Evolutionary conservation across 495 filamentous ascomycete species (phyloP).

Genomic region (Podospora pseudopauciseta): DNA sequence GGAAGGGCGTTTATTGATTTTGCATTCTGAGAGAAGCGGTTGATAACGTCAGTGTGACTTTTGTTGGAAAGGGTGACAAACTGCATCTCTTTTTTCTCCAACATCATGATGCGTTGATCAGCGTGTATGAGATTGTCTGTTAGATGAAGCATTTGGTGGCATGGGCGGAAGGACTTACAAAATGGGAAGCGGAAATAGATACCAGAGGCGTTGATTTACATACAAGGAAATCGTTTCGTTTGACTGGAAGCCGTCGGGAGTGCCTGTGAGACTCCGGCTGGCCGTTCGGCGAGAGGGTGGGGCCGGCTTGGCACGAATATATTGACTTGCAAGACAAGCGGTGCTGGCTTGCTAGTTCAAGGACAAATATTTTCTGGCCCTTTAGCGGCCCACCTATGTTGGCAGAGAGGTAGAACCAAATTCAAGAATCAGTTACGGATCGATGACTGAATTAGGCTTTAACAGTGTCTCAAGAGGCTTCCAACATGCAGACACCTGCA

Average conservation of each 20-base stretch:
- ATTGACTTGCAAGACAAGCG: no score
- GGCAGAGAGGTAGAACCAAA: neutral
- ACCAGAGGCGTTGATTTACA: neutral
- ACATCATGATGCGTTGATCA: neutral
- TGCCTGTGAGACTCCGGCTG: no score
- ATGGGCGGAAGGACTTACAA: neutral
- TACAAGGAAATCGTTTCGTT: neutral
- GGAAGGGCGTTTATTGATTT: neutral
- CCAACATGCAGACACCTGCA: neutral
- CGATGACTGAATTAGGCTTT: neutral
- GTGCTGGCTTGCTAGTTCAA: no score
- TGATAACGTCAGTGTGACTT: neutral
- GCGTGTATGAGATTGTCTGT: neutral
- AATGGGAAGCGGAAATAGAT: neutral
- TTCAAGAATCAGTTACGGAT: neutral
- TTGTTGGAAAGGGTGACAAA: neutral
- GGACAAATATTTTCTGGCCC: no score
- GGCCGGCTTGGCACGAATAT: neutral
- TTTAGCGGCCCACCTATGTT: no score
- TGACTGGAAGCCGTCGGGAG: no score
- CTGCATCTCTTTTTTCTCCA: no score
- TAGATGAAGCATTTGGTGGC: neutral
- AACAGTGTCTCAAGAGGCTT: neutral
- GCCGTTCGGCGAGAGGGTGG: neutral
- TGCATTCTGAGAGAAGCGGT: neutral